Conservation (phyloP, 2,329 filamentous ascomycete genomes). For the Chaetomiaceae sp. region DNA sequence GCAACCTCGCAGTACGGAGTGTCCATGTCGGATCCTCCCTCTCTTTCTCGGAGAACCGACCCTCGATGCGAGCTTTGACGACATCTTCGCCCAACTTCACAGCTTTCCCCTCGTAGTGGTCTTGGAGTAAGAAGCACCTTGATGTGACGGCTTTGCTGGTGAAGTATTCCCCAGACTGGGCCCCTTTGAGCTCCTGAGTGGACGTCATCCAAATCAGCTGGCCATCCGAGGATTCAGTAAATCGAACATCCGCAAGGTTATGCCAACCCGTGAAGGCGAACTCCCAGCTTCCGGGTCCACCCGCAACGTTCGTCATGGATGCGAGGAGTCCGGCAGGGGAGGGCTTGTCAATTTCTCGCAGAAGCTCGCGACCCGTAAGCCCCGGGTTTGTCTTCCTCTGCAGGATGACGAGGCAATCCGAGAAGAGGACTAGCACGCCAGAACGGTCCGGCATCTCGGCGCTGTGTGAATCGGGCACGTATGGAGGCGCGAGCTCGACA, state of each 20-base stretch:
- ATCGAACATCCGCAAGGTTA: conserved; percentile 60
- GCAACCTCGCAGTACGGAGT: conserved; percentile 61
- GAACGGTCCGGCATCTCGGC: conserved; percentile 42
- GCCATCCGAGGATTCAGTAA: conserved; percentile 64
- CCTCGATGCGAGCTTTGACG: conserved; percentile 78
- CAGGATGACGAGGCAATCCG: conserved; percentile 71
- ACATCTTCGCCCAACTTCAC: conserved; percentile 77
- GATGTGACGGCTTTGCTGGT: conserved; percentile 49
- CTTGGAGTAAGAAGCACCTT: conserved; percentile 65
- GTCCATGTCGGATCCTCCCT: conserved; percentile 77
- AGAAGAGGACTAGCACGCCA: conserved; percentile 77
- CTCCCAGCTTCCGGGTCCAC: conserved; percentile 58
- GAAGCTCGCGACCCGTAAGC: conserved; percentile 66
- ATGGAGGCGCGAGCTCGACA: conserved; percentile 69
- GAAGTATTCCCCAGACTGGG: conserved; percentile 42
- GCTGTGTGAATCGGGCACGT: conserved; percentile 37
- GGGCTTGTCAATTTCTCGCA: conserved; percentile 80
- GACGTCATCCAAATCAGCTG: conserved; percentile 63
- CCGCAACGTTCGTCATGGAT: conserved; percentile 57
- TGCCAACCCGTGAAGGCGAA: conserved; percentile 71
- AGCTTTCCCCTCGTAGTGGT: conserved; percentile 71
- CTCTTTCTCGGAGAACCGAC: conserved; percentile 75
- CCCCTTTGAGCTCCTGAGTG: conserved; percentile 53
- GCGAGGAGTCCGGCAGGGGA: conserved; percentile 57
- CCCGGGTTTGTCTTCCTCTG: conserved; percentile 60